These are phyloP conservation scores for Paramecium octaurelia DNA, from an alignment of 73 alveolate species.

Conservation along the genomic window DNA sequence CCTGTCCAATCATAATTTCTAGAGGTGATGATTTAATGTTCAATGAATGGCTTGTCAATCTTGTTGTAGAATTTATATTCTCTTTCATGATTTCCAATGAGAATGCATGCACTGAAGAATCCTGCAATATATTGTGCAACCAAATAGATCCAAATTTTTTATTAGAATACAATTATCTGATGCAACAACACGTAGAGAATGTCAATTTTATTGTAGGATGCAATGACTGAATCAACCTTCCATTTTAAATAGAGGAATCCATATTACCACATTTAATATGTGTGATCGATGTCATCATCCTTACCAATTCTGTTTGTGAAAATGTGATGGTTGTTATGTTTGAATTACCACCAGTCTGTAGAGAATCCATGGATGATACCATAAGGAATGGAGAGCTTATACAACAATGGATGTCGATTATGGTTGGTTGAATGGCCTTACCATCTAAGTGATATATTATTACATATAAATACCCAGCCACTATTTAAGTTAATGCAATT, in stretches of 20 bases:
- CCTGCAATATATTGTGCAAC: conserved; percentile 55
- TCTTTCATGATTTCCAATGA: conserved; percentile 63
- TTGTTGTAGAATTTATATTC: conserved; percentile 45
- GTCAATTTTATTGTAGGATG: conserved; percentile 14
- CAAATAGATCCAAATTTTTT: conserved; percentile 45
- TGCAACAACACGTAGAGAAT: conserved; percentile 11
- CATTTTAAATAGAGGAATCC: conserved; percentile 46
- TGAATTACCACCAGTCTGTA: conserved; percentile 56
- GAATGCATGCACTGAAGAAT: conserved; percentile 50
- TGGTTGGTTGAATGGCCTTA: conserved; percentile 55
- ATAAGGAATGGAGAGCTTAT: conserved; percentile 11
- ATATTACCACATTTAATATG: conserved; percentile 28
- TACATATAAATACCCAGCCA: conserved; percentile 29
- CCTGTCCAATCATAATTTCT: conserved; percentile 60
- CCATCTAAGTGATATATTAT: not conserved
- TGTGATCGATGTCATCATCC: conserved; percentile 54
- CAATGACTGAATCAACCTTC: conserved; percentile 52
- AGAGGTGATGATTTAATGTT: conserved; percentile 53
- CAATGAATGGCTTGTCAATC: conserved; percentile 55
- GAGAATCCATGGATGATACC: conserved; percentile 53
- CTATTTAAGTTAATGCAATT: conserved; percentile 17
- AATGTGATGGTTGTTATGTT: conserved; percentile 53
- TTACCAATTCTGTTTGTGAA: conserved; percentile 50
- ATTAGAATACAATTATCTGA: conserved; percentile 4
- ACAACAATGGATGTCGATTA: conserved; percentile 49